Percentiles rank a stretch among this genome's conserved stretches.
Evolutionary conservation across 768 basidiomycete species (phyloP).

Genomic region (Lanmaoa pseudosensibilis): DNA sequence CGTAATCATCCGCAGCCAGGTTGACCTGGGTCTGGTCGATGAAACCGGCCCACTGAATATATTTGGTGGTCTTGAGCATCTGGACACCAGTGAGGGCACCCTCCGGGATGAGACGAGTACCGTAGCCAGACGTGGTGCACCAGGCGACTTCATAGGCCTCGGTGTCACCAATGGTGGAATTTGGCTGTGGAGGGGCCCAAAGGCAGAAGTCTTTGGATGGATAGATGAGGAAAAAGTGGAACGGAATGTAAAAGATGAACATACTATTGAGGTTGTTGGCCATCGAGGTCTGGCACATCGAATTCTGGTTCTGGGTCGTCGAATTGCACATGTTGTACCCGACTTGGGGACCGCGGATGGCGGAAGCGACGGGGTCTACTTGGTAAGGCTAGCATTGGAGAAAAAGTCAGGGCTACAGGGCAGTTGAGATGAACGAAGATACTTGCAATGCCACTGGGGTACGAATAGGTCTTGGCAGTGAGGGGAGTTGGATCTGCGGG

Average conservation of each 20-base stretch:
- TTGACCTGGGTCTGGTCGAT: slow-evolving; percentile 64
- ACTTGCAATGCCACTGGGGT: slow-evolving; percentile 45
- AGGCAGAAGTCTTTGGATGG: slow-evolving; percentile 63
- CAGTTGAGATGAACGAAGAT: not conserved
- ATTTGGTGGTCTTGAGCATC: slow-evolving; percentile 55
- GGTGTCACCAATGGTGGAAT: slow-evolving; percentile 58
- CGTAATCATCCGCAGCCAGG: slow-evolving; percentile 52
- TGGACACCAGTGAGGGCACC: slow-evolving; percentile 68
- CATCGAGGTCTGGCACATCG: slow-evolving; percentile 68
- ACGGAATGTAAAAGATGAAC: not conserved
- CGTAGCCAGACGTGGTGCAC: slow-evolving; percentile 65
- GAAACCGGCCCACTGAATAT: slow-evolving; percentile 60
- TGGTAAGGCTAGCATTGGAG: slow-evolving; percentile 46
- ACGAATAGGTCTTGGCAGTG: slow-evolving; percentile 43
- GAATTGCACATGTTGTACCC: slow-evolving; percentile 74
- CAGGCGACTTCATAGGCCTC: slow-evolving; percentile 73
- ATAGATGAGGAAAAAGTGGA: slow-evolving; percentile 24
- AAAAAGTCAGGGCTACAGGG: not conserved
- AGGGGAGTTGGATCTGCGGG: slow-evolving; percentile 51
- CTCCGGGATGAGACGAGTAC: slow-evolving; percentile 67
- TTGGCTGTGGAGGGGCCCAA: slow-evolving; percentile 53
- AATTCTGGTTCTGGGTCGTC: slow-evolving; percentile 59
- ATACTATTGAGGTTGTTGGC: slow-evolving; percentile 53
- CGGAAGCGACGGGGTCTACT: slow-evolving; percentile 41
- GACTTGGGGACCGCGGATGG: slow-evolving; percentile 55